Evolutionary conservation across 2,329 filamentous ascomycete genomes (phyloP).

Genomic region (Pseudogymnoascus sp.): DNA sequence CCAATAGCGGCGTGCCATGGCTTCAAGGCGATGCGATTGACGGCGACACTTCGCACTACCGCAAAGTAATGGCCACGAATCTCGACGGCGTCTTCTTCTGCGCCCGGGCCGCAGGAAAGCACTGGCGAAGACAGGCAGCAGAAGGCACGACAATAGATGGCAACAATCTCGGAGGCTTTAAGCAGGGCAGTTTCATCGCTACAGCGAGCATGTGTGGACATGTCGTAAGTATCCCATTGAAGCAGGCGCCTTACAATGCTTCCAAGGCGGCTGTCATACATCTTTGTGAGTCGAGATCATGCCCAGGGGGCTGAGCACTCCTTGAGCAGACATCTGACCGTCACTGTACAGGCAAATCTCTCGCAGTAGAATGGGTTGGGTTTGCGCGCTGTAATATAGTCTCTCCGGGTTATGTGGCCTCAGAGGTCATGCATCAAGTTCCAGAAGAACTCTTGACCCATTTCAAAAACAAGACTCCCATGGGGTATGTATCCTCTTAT

Average conservation of each 20-base stretch:
- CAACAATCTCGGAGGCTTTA: constrained; percentile 48
- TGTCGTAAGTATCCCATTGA: constrained; percentile 51
- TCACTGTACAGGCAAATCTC: constrained; percentile 39
- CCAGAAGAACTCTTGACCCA: too few relatives aligned
- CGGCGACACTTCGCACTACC: neutral
- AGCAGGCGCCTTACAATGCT: constrained; percentile 58
- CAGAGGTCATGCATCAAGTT: too few relatives aligned
- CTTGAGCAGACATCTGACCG: too few relatives aligned
- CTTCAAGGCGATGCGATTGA: constrained; percentile 58
- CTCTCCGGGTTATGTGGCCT: constrained; percentile 46
- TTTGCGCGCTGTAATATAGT: constrained; percentile 63
- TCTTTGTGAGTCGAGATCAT: constrained; percentile 28
- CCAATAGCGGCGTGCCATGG: constrained; percentile 64
- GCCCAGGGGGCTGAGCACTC: too few relatives aligned
- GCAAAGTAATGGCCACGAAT: constrained; percentile 60
- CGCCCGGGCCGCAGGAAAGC: constrained; percentile 58
- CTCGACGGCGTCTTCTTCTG: constrained; percentile 59
- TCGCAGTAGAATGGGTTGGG: constrained; percentile 63
- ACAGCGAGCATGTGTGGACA: constrained; percentile 55
- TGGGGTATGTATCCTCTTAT: too few relatives aligned
- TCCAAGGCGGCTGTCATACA: constrained; percentile 62
- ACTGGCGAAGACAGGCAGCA: constrained; percentile 38
- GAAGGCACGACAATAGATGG: neutral
- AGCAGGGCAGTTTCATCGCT: constrained; percentile 52
- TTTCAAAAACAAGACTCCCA: too few relatives aligned